These are phyloP conservation scores for Sarcomyxa edulis DNA, from an alignment of 768 basidiomycete genomes.

Conservation along the genomic window DNA sequence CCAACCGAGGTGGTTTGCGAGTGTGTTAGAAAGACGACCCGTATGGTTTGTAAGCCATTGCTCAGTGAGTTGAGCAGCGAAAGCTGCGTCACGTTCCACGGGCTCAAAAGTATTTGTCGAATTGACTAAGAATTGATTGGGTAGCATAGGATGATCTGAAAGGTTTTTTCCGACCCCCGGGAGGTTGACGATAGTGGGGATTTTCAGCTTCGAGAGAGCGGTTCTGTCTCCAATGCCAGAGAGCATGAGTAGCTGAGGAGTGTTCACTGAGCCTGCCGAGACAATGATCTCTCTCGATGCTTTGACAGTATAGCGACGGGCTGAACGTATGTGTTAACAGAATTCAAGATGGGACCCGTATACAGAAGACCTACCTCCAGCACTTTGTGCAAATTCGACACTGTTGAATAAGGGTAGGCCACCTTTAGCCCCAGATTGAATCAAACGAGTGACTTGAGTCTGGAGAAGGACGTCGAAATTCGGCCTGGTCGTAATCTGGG, in stretches of 20 bases:
- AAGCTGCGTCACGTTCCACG: constrained; percentile 8
- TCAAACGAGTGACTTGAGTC: constrained; percentile 11
- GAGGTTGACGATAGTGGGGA: constrained; percentile 11
- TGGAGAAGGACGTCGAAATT: constrained; percentile 21
- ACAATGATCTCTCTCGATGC: constrained; percentile 21
- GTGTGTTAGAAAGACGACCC: constrained; percentile 12
- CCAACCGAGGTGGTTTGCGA: constrained; percentile 13
- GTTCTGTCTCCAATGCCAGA: constrained; percentile 20
- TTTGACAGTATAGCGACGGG: too few relatives aligned
- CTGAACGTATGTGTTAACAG: too few relatives aligned
- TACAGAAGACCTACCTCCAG: constrained; percentile 2
- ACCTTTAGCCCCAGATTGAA: background rate
- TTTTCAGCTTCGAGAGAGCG: constrained; percentile 3
- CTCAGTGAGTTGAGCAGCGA: constrained; percentile 6
- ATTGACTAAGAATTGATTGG: constrained; percentile 4
- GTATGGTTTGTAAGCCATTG: constrained; percentile 15
- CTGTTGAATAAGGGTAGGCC: constrained; percentile 9
- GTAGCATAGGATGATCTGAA: constrained; percentile 13
- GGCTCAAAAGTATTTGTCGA: constrained; percentile 12
- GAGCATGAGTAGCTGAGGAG: constrained; percentile 18
- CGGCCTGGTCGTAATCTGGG: constrained; percentile 15
- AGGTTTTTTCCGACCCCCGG: constrained; percentile 24
- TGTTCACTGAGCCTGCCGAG: constrained; percentile 22
- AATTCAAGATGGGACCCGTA: too few relatives aligned
- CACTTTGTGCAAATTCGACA: constrained; percentile 15